Evolutionary conservation across 306 rosid genomes (phyloP).

Genomic region (Cucurbita pepo): DNA sequence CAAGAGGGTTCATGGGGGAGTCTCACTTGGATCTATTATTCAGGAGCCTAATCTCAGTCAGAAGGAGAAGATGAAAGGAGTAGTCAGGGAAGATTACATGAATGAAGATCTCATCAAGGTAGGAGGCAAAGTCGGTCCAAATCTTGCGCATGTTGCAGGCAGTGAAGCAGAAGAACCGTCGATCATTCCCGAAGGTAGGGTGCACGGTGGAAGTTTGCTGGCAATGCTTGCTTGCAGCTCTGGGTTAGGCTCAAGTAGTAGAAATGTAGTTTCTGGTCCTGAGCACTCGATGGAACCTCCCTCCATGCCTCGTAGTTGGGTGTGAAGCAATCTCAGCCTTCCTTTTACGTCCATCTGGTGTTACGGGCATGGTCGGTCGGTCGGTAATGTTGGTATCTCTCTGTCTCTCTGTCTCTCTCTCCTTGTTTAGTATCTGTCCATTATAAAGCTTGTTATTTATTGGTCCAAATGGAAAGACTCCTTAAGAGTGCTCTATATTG

Average conservation of each 20-base stretch:
- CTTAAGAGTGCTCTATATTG: slow-evolving; percentile 8
- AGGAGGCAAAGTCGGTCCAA: slow-evolving; percentile 13
- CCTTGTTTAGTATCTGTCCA: background rate
- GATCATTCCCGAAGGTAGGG: slow-evolving; percentile 67
- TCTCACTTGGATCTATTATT: slow-evolving; percentile 43
- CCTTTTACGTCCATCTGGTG: background rate
- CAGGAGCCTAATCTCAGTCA: slow-evolving; percentile 31
- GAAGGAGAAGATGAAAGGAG: slow-evolving; percentile 29
- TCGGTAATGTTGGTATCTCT: slow-evolving; percentile 1
- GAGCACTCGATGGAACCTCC: slow-evolving; percentile 27
- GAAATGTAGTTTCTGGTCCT: slow-evolving; percentile 8
- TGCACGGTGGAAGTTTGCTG: slow-evolving; percentile 84
- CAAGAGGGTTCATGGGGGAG: slow-evolving; percentile 91
- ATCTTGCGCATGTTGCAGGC: slow-evolving; percentile 16
- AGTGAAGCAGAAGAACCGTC: slow-evolving; percentile 20
- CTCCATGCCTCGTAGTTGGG: slow-evolving; percentile 34
- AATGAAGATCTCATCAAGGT: slow-evolving; percentile 27
- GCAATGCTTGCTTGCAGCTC: slow-evolving; percentile 43
- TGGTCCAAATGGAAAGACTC: slow-evolving; percentile 23
- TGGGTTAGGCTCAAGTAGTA: slow-evolving; percentile 24
- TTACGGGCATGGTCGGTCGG: slow-evolving; percentile 23
- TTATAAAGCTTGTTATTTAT: slow-evolving; percentile 8
- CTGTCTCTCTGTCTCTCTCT: background rate
- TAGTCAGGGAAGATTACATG: slow-evolving; percentile 17
- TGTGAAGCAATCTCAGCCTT: slow-evolving; percentile 19